A percentile compares a stretch with the other conserved stretches of the same genome.
Evolutionary conservation across 345 rosid species (phyloP).

Genomic region (Camelina laxa): DNA sequence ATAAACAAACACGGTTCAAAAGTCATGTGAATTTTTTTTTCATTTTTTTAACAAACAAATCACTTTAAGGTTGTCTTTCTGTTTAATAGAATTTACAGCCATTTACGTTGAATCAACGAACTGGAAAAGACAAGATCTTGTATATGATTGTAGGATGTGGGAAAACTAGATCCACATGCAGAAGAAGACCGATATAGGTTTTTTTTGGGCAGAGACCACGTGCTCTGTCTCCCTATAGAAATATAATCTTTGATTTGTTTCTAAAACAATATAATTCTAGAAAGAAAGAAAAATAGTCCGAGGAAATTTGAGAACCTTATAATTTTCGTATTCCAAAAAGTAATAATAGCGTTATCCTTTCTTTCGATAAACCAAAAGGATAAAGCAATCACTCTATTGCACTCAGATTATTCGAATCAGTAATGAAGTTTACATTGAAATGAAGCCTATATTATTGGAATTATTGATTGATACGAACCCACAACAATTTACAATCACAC

Average conservation of each 20-base stretch:
- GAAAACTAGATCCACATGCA: constrained; percentile 41
- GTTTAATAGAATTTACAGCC: neutral
- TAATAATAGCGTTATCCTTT: constrained; percentile 17
- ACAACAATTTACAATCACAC: constrained; percentile 37
- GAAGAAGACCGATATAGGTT: constrained; percentile 28
- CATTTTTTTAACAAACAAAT: neutral
- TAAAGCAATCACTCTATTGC: constrained; percentile 24
- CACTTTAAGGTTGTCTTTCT: neutral
- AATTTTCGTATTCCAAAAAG: constrained; percentile 8
- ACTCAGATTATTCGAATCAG: constrained; percentile 4
- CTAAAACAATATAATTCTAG: constrained; percentile 11
- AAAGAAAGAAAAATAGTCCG: neutral
- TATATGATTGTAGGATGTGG: constrained; percentile 33
- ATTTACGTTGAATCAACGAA: constrained; percentile 11
- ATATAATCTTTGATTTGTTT: constrained; percentile 27
- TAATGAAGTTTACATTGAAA: constrained; percentile 20
- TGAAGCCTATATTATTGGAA: constrained; percentile 7
- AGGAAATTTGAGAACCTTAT: constrained; percentile 18
- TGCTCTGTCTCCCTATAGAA: constrained; percentile 23
- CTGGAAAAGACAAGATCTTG: constrained; percentile 38
- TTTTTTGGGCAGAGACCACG: constrained; percentile 15
- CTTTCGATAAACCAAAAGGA: neutral
- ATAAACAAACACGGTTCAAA: neutral
- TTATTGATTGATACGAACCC: constrained; percentile 17
- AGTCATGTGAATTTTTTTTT: neutral